Evolutionary conservation across 208 protist species (phyloP), one percentile per base, ranked within the genome.

Genomic region (Blechomonas ayalai): DNA sequence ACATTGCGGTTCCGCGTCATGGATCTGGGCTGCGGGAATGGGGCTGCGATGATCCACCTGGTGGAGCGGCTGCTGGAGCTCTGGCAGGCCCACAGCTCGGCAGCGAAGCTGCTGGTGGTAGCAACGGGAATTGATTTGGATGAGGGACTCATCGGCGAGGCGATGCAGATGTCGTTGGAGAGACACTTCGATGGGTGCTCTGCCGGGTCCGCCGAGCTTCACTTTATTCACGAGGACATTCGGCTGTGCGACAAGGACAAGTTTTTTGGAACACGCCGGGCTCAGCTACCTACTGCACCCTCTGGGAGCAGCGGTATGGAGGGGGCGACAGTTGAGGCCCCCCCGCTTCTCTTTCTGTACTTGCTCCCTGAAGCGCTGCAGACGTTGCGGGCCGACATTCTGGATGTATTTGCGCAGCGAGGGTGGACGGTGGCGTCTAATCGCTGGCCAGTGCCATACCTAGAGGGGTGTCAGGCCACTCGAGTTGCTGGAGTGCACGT

Each of bases 1-100:
- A n/a, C 20, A n/a, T 19, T 59, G 23, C 45, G 62, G 13, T 24
- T 80, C 31, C 47, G 61, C 3, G 22, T 88, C 7, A 71, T 60
- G 3, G 79, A 88, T 47, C 51, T 88, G 3, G 81, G 81, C 33
- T 90, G 81, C 46, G 81, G 81, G 12, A 73, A 85, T 37, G 81
- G 75, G 15, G 47, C 47, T 0, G 73, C 73, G 2, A 36, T 82
- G 20, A 43, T 85, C 12, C 22, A 36, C 10, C 27, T 82, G 10
- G 51, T 50, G 4, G 31, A 41, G 22, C 44, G 44, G 29, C 25
- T 80, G 10, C 50, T 48, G 31, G 20, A 41, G n/a, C 43, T 61
- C 38, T 67, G 58, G 48, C 24, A 37, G 26, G 36, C 50, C 28
- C 37, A 25, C 36, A 39, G 24, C 41, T 26, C 10, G 3, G 1